Base-by-base conservation (phyloP, 2,329 filamentous ascomycete genomes). In the Triangularia setosa region DNA sequence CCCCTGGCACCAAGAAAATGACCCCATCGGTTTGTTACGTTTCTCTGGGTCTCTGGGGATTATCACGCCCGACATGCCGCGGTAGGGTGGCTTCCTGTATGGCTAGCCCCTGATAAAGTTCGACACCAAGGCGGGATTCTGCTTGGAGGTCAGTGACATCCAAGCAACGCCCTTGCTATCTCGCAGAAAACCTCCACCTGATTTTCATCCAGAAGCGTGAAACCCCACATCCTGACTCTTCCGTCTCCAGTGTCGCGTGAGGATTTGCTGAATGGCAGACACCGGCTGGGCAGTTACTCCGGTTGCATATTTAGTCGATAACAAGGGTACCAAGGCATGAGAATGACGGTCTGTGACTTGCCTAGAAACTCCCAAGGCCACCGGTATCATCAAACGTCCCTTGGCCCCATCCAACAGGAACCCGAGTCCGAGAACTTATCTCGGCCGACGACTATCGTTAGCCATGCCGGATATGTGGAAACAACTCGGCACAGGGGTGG, bases 31-130 rank as follows among this genome's bases (percentile, higher is more conserved):
- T 48, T 48, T 48, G 40, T 48, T 6, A 48, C 12, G 21, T 23
- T 48, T 14, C 12, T 4, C 40, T 48, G 40, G 40, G 18, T 5
- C n/a, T 48, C 40, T 48, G 40, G 40, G 11, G 40, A 48, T 48
- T n/a, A 21, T 16, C n/a, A 48, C n/a, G 40, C 11, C 40, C 40
- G 40, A 48, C 40, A 48, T 48, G 40, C 25, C 25, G 52, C 52
- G 52, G 52, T 55, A 25, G 52, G 52, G 52, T 27, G 23, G 21
- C 24, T 52, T 25, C 58, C 35, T 9, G 35, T 60, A 35, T 53
- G 21, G 25, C 58, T 53, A 53, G n/a, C 58, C 58, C 58, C 58
- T 60, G 58, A 60, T 53, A 60, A 28, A 60, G 58, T 60, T 60
- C 58, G 25, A 52, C 33, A 60, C 58, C 58, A 60, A 60, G 58